Base-by-base conservation (phyloP, 1,284 basidiomycete genomes). In the Pyrrhoderma lamaoense region DNA sequence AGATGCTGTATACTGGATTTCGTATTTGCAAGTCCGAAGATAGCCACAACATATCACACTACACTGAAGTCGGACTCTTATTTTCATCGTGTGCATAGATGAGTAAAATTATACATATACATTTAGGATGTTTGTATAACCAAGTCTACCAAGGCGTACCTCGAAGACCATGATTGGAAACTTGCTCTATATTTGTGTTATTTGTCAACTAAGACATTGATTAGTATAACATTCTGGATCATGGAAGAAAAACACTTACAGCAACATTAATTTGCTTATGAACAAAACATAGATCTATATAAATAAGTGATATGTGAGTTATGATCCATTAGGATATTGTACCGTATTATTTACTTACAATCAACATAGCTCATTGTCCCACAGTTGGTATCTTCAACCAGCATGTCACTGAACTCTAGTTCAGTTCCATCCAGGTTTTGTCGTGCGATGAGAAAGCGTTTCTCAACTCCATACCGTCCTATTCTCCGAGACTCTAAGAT, bases 311-410 rank as follows among this genome's bases (percentile, higher is more conserved):
- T 21, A 42, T 40, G 35, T 49, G 39, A 36, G 21, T 27, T n/a
- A 22, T 16, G 42, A 9, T 5, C 7, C 49, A 21, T 42, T 21
- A n/a, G 21, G 2, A 37, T 42, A 36, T 49, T 34, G 70, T 11
- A 37, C 16, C 74, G 37, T 31, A 11, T 39, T 56, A 59, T 70
- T 60, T 48, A 75, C 85, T 64, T 62, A 93, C 91, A 91, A 64
- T 94, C 89, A 4, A 85, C 67, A 67, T 93, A 93, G 1, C 85
- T 83, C 80, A 96, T 81, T 0, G 88, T 88, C 42, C 92, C 94
- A 62, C 97, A 97, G 67, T 99, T 99, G 65, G 88, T 82, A 69
- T 99, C 96, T 70, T 99, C 96, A 11, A 97, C 82, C 13, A 99
- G 74, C 82, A 95, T 89, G 70, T 99, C 96, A 57, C 89, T 92